These are phyloP conservation scores for Linum usitatissimum DNA, from an alignment of 345 rosid species.

Conservation along the genomic window DNA sequence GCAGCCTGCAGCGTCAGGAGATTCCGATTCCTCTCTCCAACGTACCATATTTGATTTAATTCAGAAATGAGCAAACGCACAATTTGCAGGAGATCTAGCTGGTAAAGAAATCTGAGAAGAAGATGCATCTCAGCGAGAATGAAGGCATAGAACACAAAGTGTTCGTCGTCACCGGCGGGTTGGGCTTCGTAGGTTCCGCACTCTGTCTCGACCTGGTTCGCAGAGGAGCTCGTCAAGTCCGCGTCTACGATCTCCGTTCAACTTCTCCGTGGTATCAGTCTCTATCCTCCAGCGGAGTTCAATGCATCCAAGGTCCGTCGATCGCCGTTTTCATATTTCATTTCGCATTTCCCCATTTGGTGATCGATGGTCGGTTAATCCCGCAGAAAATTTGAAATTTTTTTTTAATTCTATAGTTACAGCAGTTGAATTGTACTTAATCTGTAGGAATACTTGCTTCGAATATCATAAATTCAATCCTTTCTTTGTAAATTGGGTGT, in stretches of 20 bases:
- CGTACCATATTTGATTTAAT: background rate
- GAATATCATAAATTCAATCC: no score
- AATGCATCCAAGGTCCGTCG: slow-evolving; percentile 48
- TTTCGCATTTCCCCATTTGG: background rate
- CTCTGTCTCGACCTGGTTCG: slow-evolving; percentile 73
- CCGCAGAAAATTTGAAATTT: no score
- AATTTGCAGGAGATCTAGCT: background rate
- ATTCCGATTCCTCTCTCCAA: no score
- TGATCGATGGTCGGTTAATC: no score
- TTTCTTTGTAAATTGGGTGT: background rate
- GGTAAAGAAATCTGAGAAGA: background rate
- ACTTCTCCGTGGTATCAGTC: slow-evolving; percentile 58
- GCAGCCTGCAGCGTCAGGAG: no score
- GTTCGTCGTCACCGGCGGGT: slow-evolving; percentile 76
- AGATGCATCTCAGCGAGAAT: slow-evolving; percentile 80
- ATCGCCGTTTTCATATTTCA: background rate
- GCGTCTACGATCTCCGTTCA: slow-evolving; percentile 57
- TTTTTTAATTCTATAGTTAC: no score
- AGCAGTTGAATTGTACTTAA: no score
- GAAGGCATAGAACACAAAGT: slow-evolving; percentile 74
- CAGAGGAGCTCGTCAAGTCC: slow-evolving; percentile 78
- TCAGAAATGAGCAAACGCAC: slow-evolving; percentile 7
- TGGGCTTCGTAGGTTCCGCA: slow-evolving; percentile 78
- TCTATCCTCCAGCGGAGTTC: slow-evolving; percentile 47
- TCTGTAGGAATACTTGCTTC: no score